Evolutionary conservation across 108 stramenopile species (phyloP).

Genomic region (Fragilaria crotonensis): DNA sequence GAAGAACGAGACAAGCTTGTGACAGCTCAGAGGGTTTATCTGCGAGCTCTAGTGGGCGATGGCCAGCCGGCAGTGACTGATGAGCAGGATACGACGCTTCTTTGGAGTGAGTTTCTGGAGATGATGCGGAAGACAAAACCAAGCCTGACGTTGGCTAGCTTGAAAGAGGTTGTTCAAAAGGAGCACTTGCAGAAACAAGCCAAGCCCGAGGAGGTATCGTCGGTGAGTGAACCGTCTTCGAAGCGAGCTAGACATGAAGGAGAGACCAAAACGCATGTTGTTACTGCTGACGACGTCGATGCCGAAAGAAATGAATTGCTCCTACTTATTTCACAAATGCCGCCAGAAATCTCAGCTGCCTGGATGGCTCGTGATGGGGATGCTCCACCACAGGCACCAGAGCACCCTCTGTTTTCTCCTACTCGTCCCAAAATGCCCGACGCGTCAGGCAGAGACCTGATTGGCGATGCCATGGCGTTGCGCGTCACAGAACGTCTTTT

Average conservation of each 20-base stretch:
- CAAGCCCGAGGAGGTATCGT: not conserved
- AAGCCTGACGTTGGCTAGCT: constrained; percentile 48
- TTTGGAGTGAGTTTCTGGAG: constrained; percentile 80
- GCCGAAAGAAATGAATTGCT: constrained; percentile 37
- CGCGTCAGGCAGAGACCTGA: constrained; percentile 74
- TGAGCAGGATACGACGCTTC: constrained; percentile 49
- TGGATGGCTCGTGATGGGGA: constrained; percentile 80
- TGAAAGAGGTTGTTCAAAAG: constrained; percentile 51
- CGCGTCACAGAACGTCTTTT: constrained; percentile 42
- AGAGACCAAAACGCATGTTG: constrained; percentile 36
- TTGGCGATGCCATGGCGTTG: constrained; percentile 64
- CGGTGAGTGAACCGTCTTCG: not conserved
- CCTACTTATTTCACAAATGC: constrained; percentile 41
- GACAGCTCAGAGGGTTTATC: constrained; percentile 70
- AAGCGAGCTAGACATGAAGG: not conserved
- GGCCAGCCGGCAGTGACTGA: constrained; percentile 40
- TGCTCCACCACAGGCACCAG: constrained; percentile 52
- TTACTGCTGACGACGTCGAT: constrained; percentile 50
- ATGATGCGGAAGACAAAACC: constrained; percentile 53
- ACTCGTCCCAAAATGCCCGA: constrained; percentile 76
- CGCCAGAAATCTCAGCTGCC: constrained; percentile 70
- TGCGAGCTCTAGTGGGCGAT: constrained; percentile 62
- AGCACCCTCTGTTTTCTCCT: constrained; percentile 57
- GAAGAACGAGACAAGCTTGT: constrained; percentile 58
- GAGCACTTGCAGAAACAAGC: constrained; percentile 28